Conservation (phyloP, 2,329 filamentous ascomycete genomes). For the Alternaria atra region DNA sequence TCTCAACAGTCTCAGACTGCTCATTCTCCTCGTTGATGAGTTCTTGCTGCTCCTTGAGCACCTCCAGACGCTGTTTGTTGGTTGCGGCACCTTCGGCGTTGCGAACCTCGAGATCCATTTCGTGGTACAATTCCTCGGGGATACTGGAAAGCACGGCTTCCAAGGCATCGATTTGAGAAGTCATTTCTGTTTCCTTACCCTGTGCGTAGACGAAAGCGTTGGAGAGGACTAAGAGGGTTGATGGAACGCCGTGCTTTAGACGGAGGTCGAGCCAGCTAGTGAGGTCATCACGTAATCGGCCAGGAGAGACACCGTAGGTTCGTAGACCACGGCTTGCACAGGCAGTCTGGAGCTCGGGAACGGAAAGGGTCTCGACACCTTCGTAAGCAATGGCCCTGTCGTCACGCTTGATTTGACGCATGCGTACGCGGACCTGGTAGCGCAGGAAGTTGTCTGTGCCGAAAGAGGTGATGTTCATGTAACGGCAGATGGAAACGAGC, state of each 20-base stretch:
- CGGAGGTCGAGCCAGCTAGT: slow-evolving; percentile 94
- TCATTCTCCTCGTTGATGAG: slow-evolving; percentile 96
- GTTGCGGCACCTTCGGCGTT: slow-evolving; percentile 96
- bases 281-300: slow-evolving; percentile 85
- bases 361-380: slow-evolving; percentile 91
- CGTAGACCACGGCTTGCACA: slow-evolving; percentile 91
- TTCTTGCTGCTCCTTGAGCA: slow-evolving; percentile 97
- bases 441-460: slow-evolving; percentile 98
- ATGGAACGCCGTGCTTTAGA: slow-evolving; percentile 93
- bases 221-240: slow-evolving; percentile 91
- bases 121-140: slow-evolving; percentile 98
- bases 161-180: slow-evolving; percentile 90
- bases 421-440: slow-evolving; percentile 95
- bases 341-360: slow-evolving; percentile 89
- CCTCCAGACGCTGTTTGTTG: slow-evolving; percentile 98
- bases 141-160: slow-evolving; percentile 93
- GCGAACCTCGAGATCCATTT: slow-evolving; percentile 98
- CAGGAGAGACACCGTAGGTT: slow-evolving; percentile 90
- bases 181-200: slow-evolving; percentile 82
- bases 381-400: slow-evolving; percentile 94
- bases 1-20: slow-evolving; percentile 79
- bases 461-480: slow-evolving; percentile 97
- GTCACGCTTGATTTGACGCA: slow-evolving; percentile 99
- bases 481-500: slow-evolving; percentile 95
- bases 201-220: slow-evolving; percentile 98